phyloP scores from a whole-genome alignment of 345 rosid genomes.

The Laguncularia racemosa region DNA sequence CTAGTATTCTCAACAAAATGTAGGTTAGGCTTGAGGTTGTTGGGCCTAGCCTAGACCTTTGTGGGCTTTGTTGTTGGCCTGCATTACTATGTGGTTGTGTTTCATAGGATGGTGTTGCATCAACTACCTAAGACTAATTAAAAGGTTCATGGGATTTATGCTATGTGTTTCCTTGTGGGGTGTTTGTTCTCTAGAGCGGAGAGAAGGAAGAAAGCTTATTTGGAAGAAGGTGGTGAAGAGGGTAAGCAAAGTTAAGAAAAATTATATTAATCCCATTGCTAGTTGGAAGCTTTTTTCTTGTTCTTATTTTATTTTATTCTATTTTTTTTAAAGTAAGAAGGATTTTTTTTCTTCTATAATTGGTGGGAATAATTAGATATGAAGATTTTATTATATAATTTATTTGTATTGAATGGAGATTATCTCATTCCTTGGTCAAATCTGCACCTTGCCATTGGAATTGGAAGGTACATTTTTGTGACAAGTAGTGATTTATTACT shows the following conservation, averaged over 20 bases:
- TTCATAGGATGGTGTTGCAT: conserved; percentile 71
- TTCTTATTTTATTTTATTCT: too few species aligned
- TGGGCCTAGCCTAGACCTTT: conserved; percentile 62
- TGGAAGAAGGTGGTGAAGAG: conserved; percentile 84
- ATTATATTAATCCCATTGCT: too few species aligned
- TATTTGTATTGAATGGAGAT: too few species aligned
- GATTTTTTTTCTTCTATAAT: too few species aligned
- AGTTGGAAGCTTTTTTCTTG: too few species aligned
- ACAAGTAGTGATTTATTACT: too few species aligned
- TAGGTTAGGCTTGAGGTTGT: conserved; percentile 47
- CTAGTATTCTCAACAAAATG: conserved; percentile 70
- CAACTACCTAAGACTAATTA: conserved; percentile 86
- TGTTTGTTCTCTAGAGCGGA: conserved; percentile 69
- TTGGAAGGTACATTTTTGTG: too few species aligned
- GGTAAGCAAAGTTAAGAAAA: conserved; percentile 65
- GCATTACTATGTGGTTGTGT: conserved; percentile 85
- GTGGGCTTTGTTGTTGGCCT: conserved; percentile 77
- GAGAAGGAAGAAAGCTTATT: conserved; percentile 81
- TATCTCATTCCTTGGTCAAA: too few species aligned
- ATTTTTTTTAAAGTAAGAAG: too few species aligned
- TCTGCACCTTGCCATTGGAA: too few species aligned
- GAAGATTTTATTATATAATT: too few species aligned
- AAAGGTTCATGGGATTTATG: conserved; percentile 84
- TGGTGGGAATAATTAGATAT: too few species aligned
- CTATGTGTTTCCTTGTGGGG: conserved; percentile 73